Percentiles rank a stretch among this genome's conserved stretches.
These are phyloP conservation scores for Azolla pinnata DNA, from an alignment of 75 land plant species.

Conservation along the genomic window DNA sequence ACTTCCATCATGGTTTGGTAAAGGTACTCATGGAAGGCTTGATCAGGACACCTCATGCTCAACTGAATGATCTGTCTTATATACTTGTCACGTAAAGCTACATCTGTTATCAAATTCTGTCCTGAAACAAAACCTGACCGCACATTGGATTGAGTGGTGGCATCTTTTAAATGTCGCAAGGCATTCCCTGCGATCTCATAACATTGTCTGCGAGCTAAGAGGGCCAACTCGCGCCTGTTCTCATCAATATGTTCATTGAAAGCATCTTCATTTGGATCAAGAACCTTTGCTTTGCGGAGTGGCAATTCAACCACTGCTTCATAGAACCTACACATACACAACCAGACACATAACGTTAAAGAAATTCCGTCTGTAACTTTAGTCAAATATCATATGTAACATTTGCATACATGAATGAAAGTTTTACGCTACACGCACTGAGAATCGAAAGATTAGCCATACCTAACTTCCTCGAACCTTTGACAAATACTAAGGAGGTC, in stretches of 20 bases:
- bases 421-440: too few relatives aligned
- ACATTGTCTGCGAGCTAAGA: slow-evolving; percentile 61
- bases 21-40: slow-evolving; percentile 73
- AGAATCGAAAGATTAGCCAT: neutral
- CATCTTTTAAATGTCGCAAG: slow-evolving; percentile 64
- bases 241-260: slow-evolving; percentile 68
- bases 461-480: slow-evolving; percentile 95
- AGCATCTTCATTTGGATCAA: slow-evolving; percentile 87
- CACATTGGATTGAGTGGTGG: slow-evolving; percentile 6
- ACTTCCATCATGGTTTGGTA: slow-evolving; percentile 81
- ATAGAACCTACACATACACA: slow-evolving; percentile 73
- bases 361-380: too few relatives aligned
- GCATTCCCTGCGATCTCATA: slow-evolving; percentile 81
- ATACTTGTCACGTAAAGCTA: slow-evolving; percentile 51
- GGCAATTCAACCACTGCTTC: slow-evolving; percentile 96
- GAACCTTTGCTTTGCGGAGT: slow-evolving; percentile 78
- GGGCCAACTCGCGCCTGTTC: slow-evolving; percentile 38
- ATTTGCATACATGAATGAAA: too few relatives aligned
- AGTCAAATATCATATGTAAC: too few relatives aligned
- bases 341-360: too few relatives aligned
- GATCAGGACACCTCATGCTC: slow-evolving; percentile 78
- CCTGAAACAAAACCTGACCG: slow-evolving; percentile 43
- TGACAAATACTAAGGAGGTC: slow-evolving; percentile 84
- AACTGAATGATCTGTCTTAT: slow-evolving; percentile 92
- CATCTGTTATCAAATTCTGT: slow-evolving; percentile 40